These are phyloP conservation scores for Piper longum DNA, from an alignment of 164 flowering plant species.

Conservation along the genomic window DNA sequence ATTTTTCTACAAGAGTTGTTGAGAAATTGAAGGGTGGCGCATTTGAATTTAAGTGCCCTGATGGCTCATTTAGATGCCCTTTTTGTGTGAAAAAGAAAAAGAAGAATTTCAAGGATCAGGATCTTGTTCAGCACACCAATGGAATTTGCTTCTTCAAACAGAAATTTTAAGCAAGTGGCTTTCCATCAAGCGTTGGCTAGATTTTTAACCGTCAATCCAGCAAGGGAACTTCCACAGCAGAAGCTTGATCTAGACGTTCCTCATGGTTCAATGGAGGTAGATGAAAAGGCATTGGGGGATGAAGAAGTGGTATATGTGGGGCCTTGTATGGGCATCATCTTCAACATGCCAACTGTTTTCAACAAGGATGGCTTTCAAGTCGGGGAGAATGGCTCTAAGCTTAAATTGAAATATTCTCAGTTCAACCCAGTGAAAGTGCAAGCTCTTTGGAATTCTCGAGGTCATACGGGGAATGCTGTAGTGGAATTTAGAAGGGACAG, in stretches of 20 bases:
- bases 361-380: constrained; percentile 6
- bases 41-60: constrained; percentile 25
- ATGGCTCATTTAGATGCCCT: constrained; percentile 46
- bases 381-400: constrained; percentile 3
- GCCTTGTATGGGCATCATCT: constrained; percentile 1
- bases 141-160: constrained; percentile 58
- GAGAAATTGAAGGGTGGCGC: constrained; percentile 48
- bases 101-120: constrained; percentile 38
- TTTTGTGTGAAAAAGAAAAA: constrained; percentile 63
- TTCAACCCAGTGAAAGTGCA: constrained; percentile 7
- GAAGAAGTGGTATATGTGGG: background rate
- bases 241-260: background rate
- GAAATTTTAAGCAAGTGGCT: constrained; percentile 53
- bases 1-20: constrained; percentile 33
- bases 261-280: too few species aligned
- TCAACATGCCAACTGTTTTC: constrained; percentile 6
- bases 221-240: background rate
- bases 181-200: constrained; percentile 58
- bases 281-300: background rate
- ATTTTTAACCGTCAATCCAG: constrained; percentile 46
- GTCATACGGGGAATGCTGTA: constrained; percentile 8
- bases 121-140: constrained; percentile 74
- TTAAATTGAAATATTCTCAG: constrained; percentile 4
- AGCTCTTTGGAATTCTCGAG: constrained; percentile 8
- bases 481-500: constrained; percentile 11